Base-by-base conservation (phyloP, 2,329 filamentous ascomycete genomes). In the Colletotrichum karsti region DNA sequence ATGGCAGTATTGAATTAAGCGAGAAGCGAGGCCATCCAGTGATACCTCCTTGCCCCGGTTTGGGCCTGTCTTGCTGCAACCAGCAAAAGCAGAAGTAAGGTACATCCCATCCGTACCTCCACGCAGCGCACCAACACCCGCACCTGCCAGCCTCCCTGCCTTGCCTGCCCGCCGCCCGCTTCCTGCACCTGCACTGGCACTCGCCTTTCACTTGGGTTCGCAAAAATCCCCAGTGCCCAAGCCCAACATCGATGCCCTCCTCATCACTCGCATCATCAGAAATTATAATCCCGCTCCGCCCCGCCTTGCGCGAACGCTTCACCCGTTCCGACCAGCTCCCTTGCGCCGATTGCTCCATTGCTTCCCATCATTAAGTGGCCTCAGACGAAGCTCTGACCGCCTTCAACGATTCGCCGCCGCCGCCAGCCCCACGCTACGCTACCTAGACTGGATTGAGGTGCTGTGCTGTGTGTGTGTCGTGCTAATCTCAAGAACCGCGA, bases 381-480 rank as follows among this genome's bases (percentile, higher is more conserved):
- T 65, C 26, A 42, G 54, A 65, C 65, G 60, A 68, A 65, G 65
- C 66, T 69, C 66, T 69, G 66, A 69, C 66, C 67, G 54, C 66
- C 57, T 63, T 59, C 37, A 55, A 66, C 56, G 66, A 66, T 62
- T 69, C 63, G 63, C 62, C 66, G 63, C 62, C 66, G 63, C 55
- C 66, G 48, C 62, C 66, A 69, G 62, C 63, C 62, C 66, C 66
- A 67, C 66, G 62, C 63, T 69, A 62, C n/a, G n/a, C n/a, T n/a
- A n/a, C n/a, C n/a, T n/a, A n/a, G n/a, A n/a, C 57, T 51, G 41
- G 55, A 69, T 57, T 56, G 60, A 59, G 60, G 65, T 68, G 53
- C 66, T 70, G 61, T 65, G n/a, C n/a, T n/a, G n/a, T n/a, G n/a
- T n/a, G n/a, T n/a, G n/a, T n/a, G n/a, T n/a, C n/a, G n/a, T n/a